Percentiles rank a stretch among this genome's conserved stretches.
These are phyloP conservation scores for Boletus sp. DNA, from an alignment of 768 basidiomycete species.

Conservation along the genomic window DNA sequence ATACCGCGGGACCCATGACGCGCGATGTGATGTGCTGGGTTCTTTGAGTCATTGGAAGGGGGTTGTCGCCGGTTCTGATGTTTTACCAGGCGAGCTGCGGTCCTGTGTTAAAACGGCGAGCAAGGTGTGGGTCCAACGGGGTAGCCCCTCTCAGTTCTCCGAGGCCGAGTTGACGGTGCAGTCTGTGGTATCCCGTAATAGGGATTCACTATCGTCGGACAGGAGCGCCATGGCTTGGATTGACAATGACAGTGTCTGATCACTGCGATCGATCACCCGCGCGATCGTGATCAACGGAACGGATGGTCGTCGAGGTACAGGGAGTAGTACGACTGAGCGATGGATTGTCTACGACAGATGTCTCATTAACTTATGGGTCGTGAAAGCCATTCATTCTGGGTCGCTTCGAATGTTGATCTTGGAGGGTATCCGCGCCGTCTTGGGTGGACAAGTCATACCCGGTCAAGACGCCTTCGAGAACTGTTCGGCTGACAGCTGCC, in stretches of 20 bases:
- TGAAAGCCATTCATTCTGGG: conserved; percentile 23
- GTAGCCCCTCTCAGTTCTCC: conserved; percentile 13
- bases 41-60: conserved; percentile 9
- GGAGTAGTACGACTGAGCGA: conserved; percentile 2
- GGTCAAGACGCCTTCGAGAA: conserved; percentile 61
- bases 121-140: conserved; percentile 14
- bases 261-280: conserved; percentile 27
- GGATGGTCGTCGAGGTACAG: conserved; percentile 18
- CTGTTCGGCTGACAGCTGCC: conserved; percentile 55
- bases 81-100: conserved; percentile 22
- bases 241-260: conserved; percentile 28
- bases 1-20: conserved; percentile 7
- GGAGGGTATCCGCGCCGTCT: conserved; percentile 1
- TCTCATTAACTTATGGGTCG: neutral
- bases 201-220: neutral
- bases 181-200: neutral
- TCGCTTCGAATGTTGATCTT: conserved; percentile 21
- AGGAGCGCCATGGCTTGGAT: conserved; percentile 7
- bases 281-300: conserved; percentile 36
- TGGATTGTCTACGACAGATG: neutral
- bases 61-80: conserved; percentile 19
- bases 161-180: conserved; percentile 2
- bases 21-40: conserved; percentile 7
- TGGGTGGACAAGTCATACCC: conserved; percentile 52
- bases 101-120: conserved; percentile 13